Base-by-base conservation (phyloP, 1,284 basidiomycete species). In the Dichomitus squalens region DNA sequence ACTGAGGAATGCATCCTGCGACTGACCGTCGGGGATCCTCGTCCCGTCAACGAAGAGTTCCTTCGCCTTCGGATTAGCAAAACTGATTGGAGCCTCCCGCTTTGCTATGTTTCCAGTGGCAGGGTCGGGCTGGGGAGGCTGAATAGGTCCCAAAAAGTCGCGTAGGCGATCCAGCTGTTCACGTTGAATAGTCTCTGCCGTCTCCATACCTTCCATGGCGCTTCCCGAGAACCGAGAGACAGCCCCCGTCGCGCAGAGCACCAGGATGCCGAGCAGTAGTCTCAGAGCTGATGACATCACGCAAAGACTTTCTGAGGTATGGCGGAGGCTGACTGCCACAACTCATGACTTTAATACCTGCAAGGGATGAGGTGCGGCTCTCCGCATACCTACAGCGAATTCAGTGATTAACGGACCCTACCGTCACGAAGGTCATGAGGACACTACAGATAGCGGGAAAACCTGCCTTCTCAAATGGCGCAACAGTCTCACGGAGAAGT, bases 111-210 rank as follows among this genome's bases (percentile, higher is more conserved):
- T 35, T 16, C 34, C 34, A 0, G 34, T 21, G 1, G 33, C 31
- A 23, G 21, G 25, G 9, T 39, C 49, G 25, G 27, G 21, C n/a
- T 21, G 21, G 12, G 31, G 12, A 33, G 41, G 9, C 41, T 16
- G 25, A 11, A 44, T 25, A 1, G 79, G 75, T 7, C 74, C 78
- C 16, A 82, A 61, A 57, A 82, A 79, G 53, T 75, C 71, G 39
- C 68, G 70, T 66, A 83, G 61, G 21, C 77, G 73, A 48, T 74
- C 70, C 9, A 80, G 62, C 58, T 82, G 79, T 61, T 82, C 80
- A 52, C 74, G 74, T 65, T 84, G 81, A 31, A 82, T 79, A 18
- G 72, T 71, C 66, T 64, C 66, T 14, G 68, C 70, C 34, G 78
- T 74, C 41, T 79, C 76, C 69, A 83, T 74, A 33, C 77, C 66